Conservation (phyloP, 371 early-diverging fungal species). For the Mucor racemosus region DNA sequence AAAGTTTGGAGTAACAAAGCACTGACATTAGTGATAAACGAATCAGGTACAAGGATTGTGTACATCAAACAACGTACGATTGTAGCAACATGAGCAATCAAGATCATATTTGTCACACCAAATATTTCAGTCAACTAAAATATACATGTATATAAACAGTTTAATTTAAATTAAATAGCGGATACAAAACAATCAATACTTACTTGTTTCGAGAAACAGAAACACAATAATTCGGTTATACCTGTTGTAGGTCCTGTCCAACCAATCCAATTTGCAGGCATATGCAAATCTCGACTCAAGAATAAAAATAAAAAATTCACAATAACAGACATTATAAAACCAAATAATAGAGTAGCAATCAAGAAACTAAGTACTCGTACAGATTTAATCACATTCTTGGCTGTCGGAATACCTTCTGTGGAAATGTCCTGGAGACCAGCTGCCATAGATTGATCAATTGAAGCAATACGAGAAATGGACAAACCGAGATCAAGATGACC, state of each 20-base stretch:
- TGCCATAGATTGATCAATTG: conserved; percentile 37
- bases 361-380: conserved; percentile 41
- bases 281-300: conserved; percentile 39
- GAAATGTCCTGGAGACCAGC: conserved; percentile 12
- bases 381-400: conserved; percentile 29
- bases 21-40: conserved; percentile 34
- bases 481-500: conserved; percentile 35
- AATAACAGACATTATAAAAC: conserved; percentile 45
- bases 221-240: conserved; percentile 27
- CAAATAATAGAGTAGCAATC: conserved; percentile 40
- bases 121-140: conserved; percentile 41
- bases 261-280: conserved; percentile 47
- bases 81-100: conserved; percentile 46
- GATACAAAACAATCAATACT: not conserved
- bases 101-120: conserved; percentile 48
- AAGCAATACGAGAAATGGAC: conserved; percentile 40
- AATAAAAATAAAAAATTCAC: conserved; percentile 49
- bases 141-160: not conserved
- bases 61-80: conserved; percentile 44
- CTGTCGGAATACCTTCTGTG: conserved; percentile 24
- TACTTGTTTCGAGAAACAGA: conserved; percentile 43
- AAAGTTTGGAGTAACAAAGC: conserved; percentile 46
- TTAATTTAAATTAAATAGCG: not conserved
- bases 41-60: conserved; percentile 38
- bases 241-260: conserved; percentile 52